A percentile compares a stretch with the other conserved stretches of the same genome.
Evolutionary conservation across 2,329 filamentous ascomycete species (phyloP).

Genomic region (Aspergillus uvarum): DNA sequence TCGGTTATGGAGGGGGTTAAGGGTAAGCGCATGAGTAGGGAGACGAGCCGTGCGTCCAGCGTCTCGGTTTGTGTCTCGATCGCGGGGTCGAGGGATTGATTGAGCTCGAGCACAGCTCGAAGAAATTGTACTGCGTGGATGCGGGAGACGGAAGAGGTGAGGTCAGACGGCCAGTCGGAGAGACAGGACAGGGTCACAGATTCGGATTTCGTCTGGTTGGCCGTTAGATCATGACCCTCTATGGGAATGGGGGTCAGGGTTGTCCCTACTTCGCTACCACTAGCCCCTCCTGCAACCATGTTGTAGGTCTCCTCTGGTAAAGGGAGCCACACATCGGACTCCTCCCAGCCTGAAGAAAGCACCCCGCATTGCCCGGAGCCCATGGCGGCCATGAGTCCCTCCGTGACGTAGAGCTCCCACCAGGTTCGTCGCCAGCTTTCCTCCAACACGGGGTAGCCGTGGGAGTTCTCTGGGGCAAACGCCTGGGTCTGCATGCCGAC

Average conservation of each 20-base stretch:
- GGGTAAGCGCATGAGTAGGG: conserved; percentile 71
- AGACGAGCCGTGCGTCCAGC: conserved; percentile 53
- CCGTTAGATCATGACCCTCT: background rate
- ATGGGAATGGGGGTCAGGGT: background rate
- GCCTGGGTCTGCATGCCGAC: conserved; percentile 68
- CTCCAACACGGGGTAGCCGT: conserved; percentile 64
- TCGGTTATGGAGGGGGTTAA: conserved; percentile 60
- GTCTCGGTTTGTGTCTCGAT: conserved; percentile 42
- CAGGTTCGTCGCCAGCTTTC: conserved; percentile 83
- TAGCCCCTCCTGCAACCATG: background rate
- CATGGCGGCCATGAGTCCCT: conserved; percentile 75
- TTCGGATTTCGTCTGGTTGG: conserved; percentile 51
- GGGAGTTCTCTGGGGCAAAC: conserved; percentile 45
- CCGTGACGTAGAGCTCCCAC: conserved; percentile 76
- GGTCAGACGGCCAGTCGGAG: conserved; percentile 49
- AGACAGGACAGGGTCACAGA: conserved; percentile 57
- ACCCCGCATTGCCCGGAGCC: background rate
- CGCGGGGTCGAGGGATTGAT: conserved; percentile 21
- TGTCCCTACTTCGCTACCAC: conserved; percentile 13
- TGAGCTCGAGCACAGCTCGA: conserved; percentile 61
- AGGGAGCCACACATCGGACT: conserved; percentile 63
- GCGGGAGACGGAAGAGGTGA: conserved; percentile 73
- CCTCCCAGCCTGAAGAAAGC: background rate
- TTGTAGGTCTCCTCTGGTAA: conserved; percentile 67
- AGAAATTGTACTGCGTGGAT: conserved; percentile 74